Evolutionary conservation across 1,139 yeast genomes (phyloP), one percentile per base, ranked within the genome.

Genomic region (Geotrichum carabidarum): DNA sequence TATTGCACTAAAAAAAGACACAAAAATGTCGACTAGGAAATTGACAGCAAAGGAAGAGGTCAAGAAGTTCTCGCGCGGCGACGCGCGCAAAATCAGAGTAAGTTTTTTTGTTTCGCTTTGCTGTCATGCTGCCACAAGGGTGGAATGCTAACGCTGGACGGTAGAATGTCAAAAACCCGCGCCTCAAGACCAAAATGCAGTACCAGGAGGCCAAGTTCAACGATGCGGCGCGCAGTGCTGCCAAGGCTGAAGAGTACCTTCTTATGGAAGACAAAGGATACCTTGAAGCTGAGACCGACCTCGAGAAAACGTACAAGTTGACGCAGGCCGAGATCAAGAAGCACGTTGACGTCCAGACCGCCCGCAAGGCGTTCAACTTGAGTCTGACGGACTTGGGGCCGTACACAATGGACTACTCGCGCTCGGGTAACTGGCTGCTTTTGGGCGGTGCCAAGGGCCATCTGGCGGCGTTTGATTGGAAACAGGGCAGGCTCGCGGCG

Each of bases 401-500:
- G 1, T 94, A 94, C 67, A 74, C 77, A 9, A 68, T 87, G 17
- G 93, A 91, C 68, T 93, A 85, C 68, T 80, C 93, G 2, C 77
- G 94, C 68, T 89, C 89, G 63, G 99, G 99, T 53, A 82, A 96
- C 60, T 85, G 84, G 60, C 71, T 94, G 53, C 76, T 94, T 50
- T 74, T 94, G 36, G 95, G 93, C 11, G 99, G 99, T 15, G 75
- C 77, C 49, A 90, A 89, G 67, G 99, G 99, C 2, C 99, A 94
- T 74, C 83, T 94, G 53, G 98, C 99, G 0, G 81, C 95, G 4
- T 84, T 94, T 75, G 97, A 94, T 71, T 94, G 99, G 98, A 82
- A 95, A 68, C 82, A 83, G 47, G 98, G 99, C 11, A 76, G 74
- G 46, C 73, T 93, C 47, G 84, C 82, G 57, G 83, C 95, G 53